A percentile compares a stretch with the other conserved stretches of the same genome.
Evolutionary conservation across 352 stramenopile species (phyloP).

Genomic region (Lagenidium giganteum): DNA sequence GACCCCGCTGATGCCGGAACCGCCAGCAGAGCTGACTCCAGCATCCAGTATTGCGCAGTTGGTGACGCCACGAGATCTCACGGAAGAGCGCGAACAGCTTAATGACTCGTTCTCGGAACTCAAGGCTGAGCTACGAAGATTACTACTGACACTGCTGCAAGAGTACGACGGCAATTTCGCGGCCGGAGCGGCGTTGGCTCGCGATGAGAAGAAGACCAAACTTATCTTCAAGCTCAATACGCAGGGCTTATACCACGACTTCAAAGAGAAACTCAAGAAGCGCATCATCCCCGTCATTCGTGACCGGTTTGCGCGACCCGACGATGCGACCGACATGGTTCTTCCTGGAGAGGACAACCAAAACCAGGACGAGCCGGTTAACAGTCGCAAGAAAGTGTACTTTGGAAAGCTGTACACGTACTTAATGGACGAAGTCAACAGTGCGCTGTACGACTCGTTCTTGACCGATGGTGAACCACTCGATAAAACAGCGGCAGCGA

Average conservation of each 20-base stretch:
- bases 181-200: conserved; percentile 11
- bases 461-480: conserved; percentile 30
- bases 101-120: conserved; percentile 38
- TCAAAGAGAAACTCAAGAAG: conserved; percentile 84
- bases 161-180: conserved; percentile 50
- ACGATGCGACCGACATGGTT: no score
- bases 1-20: conserved; percentile 30
- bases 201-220: conserved; percentile 64
- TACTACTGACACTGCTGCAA: conserved; percentile 46
- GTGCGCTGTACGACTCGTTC: conserved; percentile 55
- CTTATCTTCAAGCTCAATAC: conserved; percentile 79
- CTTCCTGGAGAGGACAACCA: neutral
- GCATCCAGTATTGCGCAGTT: conserved; percentile 38
- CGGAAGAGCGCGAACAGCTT: conserved; percentile 36
- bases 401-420: conserved; percentile 62
- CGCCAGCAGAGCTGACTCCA: conserved; percentile 20
- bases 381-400: conserved; percentile 44
- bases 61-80: conserved; percentile 41
- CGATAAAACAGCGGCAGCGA: conserved; percentile 21
- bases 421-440: conserved; percentile 76
- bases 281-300: conserved; percentile 69
- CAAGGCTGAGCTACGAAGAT: conserved; percentile 48
- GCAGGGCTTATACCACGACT: conserved; percentile 68
- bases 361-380: neutral
- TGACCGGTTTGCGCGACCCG: conserved; percentile 24